Base-by-base conservation (phyloP, 768 basidiomycete species). In the Suillus weaverae region DNA sequence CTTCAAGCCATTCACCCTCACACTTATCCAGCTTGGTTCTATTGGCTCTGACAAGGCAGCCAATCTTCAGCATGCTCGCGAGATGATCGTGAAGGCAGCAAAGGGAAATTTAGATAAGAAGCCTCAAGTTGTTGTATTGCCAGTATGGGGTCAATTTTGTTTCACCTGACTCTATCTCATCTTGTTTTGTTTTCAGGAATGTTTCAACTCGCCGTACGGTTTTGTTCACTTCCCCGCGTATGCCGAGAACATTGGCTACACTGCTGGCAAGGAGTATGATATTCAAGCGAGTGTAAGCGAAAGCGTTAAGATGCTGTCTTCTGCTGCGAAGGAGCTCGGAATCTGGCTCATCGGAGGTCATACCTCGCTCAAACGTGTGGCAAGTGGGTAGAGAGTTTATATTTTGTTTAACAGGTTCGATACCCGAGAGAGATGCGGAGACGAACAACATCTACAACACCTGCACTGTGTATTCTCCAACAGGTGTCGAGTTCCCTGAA, bases 301-400 rank as follows among this genome's bases (percentile, higher is more conserved):
- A 72, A 92, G 88, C 60, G 85, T 98, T 62, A 87, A 82, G 74
- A 89, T 91, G 85, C 84, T 99, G 59, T 92, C 94, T 41, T 79
- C 82, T 36, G 87, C 84, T 59, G 97, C 97, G 0, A 93, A 88
- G 74, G 86, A 92, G 72, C 81, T 86, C 36, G 85, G 82, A 7
- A 81, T 89, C 14, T 99, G 96, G 96, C 79, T 99, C n/a, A 86
- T 99, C 70, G 97, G 96, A 77, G 97, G 97, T 90, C 56, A 30
- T 30, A 70, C 63, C 70, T 32, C 56, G n/a, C 41, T 39, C 39
- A n/a, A 33, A 43, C 35, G 33, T 35, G 9, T 13, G 59, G 16
- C n/a, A 46, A 57, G 11, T 22, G 35, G 32, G 59, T 22, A 41
- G 3, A 8, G 18, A 5, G 36, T 50, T 38, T 43, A 55, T n/a